Conservation (phyloP, 2,329 filamentous ascomycete genomes). For the Amesomyces nigricolor region DNA sequence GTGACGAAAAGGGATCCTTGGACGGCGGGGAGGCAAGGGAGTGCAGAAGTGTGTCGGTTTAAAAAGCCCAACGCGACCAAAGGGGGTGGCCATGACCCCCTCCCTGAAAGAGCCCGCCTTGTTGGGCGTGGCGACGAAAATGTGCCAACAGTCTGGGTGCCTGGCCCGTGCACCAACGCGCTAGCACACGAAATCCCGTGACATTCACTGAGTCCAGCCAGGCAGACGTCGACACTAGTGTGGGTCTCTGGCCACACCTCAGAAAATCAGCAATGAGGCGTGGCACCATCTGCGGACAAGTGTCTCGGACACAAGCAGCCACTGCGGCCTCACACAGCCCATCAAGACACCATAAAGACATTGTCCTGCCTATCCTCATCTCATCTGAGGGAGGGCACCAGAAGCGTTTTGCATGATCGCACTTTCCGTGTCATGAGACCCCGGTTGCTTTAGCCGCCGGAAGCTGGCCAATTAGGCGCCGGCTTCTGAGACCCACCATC, state of each 20-base stretch:
- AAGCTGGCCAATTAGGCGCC: constrained; percentile 7
- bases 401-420: constrained; percentile 6
- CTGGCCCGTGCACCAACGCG: constrained; percentile 17
- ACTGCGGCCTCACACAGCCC: not conserved
- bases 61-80: constrained; percentile 20
- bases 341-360: not conserved
- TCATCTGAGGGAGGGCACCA: not conserved
- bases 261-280: not conserved
- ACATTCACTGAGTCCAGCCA: constrained; percentile 10
- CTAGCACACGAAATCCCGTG: constrained; percentile 25
- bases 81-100: constrained; percentile 16
- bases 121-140: constrained; percentile 20
- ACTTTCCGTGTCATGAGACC: constrained; percentile 5
- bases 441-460: constrained; percentile 3
- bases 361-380: not conserved
- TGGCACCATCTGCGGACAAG: not conserved
- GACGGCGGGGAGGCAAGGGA: constrained; percentile 2
- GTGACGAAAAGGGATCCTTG: not conserved
- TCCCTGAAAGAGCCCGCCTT: constrained; percentile 8
- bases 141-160: constrained; percentile 7
- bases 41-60: constrained; percentile 19
- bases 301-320: not conserved
- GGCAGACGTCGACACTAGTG: constrained; percentile 8
- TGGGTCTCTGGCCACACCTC: not conserved
- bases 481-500: not conserved